phyloP scores from a whole-genome alignment of 1,284 basidiomycete species.

The Apiotrichum mycotoxinovorans region DNA sequence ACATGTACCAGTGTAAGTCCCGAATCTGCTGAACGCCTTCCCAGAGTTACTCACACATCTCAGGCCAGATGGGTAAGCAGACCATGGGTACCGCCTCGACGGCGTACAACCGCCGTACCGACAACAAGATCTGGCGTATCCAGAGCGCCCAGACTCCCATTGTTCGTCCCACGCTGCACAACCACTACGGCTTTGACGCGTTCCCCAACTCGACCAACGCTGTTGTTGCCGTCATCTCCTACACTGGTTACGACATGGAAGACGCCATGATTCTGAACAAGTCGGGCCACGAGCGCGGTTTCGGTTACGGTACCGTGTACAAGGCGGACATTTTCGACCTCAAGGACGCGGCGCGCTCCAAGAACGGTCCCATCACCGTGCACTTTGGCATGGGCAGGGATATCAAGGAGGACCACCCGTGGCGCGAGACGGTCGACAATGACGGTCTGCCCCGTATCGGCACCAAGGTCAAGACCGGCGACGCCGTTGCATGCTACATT shows the following conservation, averaged over 20 bases:
- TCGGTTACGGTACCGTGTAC: slow-evolving; percentile 95
- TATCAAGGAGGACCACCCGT: slow-evolving; percentile 59
- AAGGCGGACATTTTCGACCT: slow-evolving; percentile 92
- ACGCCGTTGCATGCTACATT: slow-evolving; percentile 75
- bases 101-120: slow-evolving; percentile 83
- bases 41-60: no score
- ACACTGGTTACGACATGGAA: slow-evolving; percentile 99
- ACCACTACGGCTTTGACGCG: slow-evolving; percentile 96
- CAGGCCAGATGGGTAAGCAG: slow-evolving; percentile 95
- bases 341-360: slow-evolving; percentile 69
- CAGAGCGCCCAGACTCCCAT: slow-evolving; percentile 94
- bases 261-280: slow-evolving; percentile 99
- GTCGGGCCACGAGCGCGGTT: slow-evolving; percentile 95
- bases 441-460: slow-evolving; percentile 88
- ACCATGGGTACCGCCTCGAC: slow-evolving; percentile 98
- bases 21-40: neutral
- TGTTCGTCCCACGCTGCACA: slow-evolving; percentile 86
- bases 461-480: slow-evolving; percentile 65
- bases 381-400: slow-evolving; percentile 85
- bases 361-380: slow-evolving; percentile 59
- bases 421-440: slow-evolving; percentile 66
- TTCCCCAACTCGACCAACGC: slow-evolving; percentile 99
- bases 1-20: slow-evolving; percentile 62
- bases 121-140: slow-evolving; percentile 97
- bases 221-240: slow-evolving; percentile 97